Base-by-base conservation (phyloP, 2,329 filamentous ascomycete genomes). In the Aspergillus pseudoviridinutans region DNA sequence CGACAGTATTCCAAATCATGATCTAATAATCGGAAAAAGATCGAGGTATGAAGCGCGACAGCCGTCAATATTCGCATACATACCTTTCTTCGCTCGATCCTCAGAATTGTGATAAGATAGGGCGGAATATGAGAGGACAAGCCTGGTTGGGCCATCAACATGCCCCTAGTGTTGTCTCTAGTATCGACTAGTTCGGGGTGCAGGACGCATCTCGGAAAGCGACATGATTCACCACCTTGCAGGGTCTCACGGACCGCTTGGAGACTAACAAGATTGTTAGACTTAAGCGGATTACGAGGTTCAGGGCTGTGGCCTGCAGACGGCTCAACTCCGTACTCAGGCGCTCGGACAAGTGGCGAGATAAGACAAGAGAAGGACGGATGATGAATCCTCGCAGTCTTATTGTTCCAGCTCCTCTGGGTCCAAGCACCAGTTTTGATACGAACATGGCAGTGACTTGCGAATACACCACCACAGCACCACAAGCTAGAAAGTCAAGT, bases 161-260 rank as follows among this genome's bases (percentile, higher is more conserved):
- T 35, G 17, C 4, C 32, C 58, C 56, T 61, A 64, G 32, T 17
- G 14, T 38, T 17, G 14, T 38, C 14, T 17, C 32, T 38, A n/a
- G 32, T 38, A 14, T 17, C 32, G 17, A 35, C 5, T 38, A 38
- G 32, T 7, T 38, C 14, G 32, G 32, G 22, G 7, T 20, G n/a
- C 22, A 44, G 32, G 35, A 52, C 49, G 53, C 53, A 55, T 53
- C 53, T 61, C 64, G 62, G 64, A 58, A 67, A 54, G 58, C 60
- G 58, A 65, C 65, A 64, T 63, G 58, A 62, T 60, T 32, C 38
- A 32, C 49, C 52, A 42, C 38, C 58, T 17, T 62, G 64, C 63
- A 65, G 50, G 54, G 64, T 64, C 62, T 65, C 65, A 67, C 64
- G 65, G 65, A 67, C 65, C 64, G 60, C 63, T 54, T 59, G 54